These are phyloP conservation scores for Oryza punctata DNA, from an alignment of 176 grass and related monocot genomes.

Conservation along the genomic window DNA sequence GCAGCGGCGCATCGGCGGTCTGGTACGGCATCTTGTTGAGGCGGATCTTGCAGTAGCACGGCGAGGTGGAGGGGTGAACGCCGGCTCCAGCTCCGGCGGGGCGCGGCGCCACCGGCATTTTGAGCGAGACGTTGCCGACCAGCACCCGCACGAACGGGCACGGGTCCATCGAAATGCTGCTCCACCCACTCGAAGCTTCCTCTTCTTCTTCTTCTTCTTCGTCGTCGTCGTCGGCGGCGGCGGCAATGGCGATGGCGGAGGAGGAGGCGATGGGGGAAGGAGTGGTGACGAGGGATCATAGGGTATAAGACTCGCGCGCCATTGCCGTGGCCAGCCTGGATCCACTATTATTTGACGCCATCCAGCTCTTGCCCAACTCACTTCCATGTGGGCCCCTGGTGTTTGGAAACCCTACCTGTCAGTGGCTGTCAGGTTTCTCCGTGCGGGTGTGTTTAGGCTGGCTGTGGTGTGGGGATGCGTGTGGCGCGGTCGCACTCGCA, in stretches of 20 bases:
- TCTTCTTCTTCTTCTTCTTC: too few relatives aligned
- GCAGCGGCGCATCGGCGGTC: constrained; percentile 46
- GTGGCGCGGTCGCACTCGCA: constrained; percentile 35
- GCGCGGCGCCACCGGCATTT: constrained; percentile 55
- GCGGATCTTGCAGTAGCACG: constrained; percentile 85
- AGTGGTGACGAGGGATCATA: constrained; percentile 47
- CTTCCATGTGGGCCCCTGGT: not conserved
- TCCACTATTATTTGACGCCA: not conserved
- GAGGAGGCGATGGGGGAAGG: constrained; percentile 9
- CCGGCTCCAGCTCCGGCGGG: constrained; percentile 42
- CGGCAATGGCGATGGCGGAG: constrained; percentile 1
- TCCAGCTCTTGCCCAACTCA: not conserved
- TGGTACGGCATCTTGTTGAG: constrained; percentile 74
- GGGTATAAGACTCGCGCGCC: constrained; percentile 23
- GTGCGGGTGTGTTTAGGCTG: not conserved
- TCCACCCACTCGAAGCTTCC: too few relatives aligned
- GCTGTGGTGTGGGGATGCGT: not conserved
- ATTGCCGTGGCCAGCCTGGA: constrained; percentile 44
- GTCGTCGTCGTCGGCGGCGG: not conserved
- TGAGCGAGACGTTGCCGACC: constrained; percentile 79
- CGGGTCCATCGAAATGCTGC: constrained; percentile 64
- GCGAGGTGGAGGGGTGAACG: constrained; percentile 65
- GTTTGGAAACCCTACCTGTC: not conserved
- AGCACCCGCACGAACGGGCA: constrained; percentile 95
- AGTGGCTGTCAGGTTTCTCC: accelerated